Evolutionary conservation across 148 eudicot species (phyloP), one percentile per base, ranked within the genome.

Genomic region (Chenopodium suecicum): DNA sequence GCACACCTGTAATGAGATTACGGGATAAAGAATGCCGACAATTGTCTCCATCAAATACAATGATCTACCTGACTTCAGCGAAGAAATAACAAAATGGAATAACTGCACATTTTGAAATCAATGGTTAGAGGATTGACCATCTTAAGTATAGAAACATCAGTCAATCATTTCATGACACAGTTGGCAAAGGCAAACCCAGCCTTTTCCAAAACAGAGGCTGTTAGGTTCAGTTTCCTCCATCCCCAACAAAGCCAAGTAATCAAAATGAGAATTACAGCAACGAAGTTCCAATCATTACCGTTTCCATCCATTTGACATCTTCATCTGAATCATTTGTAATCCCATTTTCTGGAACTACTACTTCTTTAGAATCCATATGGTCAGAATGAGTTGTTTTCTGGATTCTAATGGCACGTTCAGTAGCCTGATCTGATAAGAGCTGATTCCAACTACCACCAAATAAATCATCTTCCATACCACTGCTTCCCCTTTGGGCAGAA

Each of bases 251-350:
- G 16, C 22, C 67, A 41, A 58, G 47, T 31, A 22, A 47, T 46
- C 58, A 70, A 13, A 17, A 56, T 20, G 20, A 9, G 20, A 74
- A n/a, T 14, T 9, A 70, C 23, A 66, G 47, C 27, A 73, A 72
- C 56, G 65, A 78, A 37, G 31, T 22, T 67, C 27, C 14, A 47
- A 64, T 63, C 27, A 31, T 11, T 94, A 96, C 99, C 95, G 99
- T 94, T 90, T 96, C 99, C 97, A 96, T 92, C 99, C 99, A 94
- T 84, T 92, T 94, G 52, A 92, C 86, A 88, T 94, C 99, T 87
- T 96, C 92, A 80, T 85, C 86, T 32, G 89, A 87, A 85, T 90
- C 97, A 86, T 72, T 88, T 67, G 81, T 79, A 32, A 74, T 60
- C 78, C 90, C 95, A 74, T 90, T 90, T 74, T 85, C 90, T 62